Conservation (phyloP, 805 yeast genomes). For the Candida golubevii region DNA sequence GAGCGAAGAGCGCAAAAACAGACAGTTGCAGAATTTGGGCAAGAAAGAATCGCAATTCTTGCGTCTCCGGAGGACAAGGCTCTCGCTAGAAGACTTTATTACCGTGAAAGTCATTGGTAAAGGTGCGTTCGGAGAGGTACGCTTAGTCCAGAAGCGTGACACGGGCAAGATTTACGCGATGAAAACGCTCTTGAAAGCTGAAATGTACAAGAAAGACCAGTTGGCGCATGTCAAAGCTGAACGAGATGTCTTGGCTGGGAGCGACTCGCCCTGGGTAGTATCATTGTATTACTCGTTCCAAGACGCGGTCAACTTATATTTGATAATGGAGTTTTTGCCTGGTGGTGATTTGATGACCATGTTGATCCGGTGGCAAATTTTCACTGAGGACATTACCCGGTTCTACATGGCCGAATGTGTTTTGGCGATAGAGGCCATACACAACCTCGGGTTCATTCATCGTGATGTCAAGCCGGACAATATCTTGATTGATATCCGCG, state of each 20-base stretch:
- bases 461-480: conserved; percentile 98
- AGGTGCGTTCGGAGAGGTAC: conserved; percentile 97
- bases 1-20: conserved; percentile 78
- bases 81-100: conserved; percentile 76
- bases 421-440: conserved; percentile 90
- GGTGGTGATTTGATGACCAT: conserved; percentile 92
- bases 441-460: conserved; percentile 89
- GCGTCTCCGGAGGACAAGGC: conserved; percentile 77
- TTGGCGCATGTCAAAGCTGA: conserved; percentile 94
- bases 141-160: conserved; percentile 88
- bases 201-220: conserved; percentile 93
- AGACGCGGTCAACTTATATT: conserved; percentile 66
- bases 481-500: conserved; percentile 75
- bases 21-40: conserved; percentile 80
- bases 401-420: conserved; percentile 97
- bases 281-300: conserved; percentile 79
- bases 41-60: conserved; percentile 84
- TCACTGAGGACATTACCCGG: conserved; percentile 87
- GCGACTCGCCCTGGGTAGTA: conserved; percentile 87
- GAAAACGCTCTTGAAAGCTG: conserved; percentile 87
- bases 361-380: conserved; percentile 91
- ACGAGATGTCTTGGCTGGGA: conserved; percentile 89
- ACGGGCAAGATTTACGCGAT: conserved; percentile 90
- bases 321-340: conserved; percentile 73
- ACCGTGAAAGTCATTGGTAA: conserved; percentile 91